A percentile compares a stretch with the other conserved stretches of the same genome.
Evolutionary conservation across 23 red algal species (phyloP).

Genomic region (Agarophyton chilense): DNA sequence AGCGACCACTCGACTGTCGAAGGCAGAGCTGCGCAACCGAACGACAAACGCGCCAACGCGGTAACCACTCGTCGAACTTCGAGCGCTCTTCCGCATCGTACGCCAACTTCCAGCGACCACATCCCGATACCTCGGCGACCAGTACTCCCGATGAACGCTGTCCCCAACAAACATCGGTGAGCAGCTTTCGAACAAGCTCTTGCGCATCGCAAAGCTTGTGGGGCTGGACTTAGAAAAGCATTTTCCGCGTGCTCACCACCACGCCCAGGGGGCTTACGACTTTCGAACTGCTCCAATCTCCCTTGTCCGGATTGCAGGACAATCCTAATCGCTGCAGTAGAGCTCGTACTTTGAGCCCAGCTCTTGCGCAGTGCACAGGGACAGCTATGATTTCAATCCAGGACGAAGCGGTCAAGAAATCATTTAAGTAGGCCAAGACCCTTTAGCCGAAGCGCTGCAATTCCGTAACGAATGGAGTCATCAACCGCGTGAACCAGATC

Average conservation of each 20-base stretch:
- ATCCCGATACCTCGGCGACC: too few species aligned
- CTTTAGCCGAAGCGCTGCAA: neutral
- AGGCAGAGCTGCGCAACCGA: too few species aligned
- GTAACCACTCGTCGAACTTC: too few species aligned
- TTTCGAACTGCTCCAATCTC: neutral
- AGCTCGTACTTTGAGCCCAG: neutral
- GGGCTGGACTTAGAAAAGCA: too few species aligned
- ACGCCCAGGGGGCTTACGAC: neutral
- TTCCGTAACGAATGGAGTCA: neutral
- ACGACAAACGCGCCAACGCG: too few species aligned
- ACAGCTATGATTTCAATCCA: neutral
- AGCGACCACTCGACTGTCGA: too few species aligned
- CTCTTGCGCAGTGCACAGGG: neutral
- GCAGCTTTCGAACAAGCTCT: too few species aligned
- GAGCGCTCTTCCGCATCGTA: too few species aligned
- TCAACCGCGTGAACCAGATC: neutral
- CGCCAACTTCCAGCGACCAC: too few species aligned
- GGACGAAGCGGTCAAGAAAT: constrained; percentile 8
- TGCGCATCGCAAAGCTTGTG: too few species aligned
- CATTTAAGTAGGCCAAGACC: constrained; percentile 1
- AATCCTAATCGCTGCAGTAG: neutral
- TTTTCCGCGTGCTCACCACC: neutral
- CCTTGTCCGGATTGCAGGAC: neutral
- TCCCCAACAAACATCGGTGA: too few species aligned
- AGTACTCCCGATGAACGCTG: too few species aligned